Percentiles rank a stretch among this genome's conserved stretches.
Conservation (phyloP, 257 asterid species). For the Ehretia macrophylla region DNA sequence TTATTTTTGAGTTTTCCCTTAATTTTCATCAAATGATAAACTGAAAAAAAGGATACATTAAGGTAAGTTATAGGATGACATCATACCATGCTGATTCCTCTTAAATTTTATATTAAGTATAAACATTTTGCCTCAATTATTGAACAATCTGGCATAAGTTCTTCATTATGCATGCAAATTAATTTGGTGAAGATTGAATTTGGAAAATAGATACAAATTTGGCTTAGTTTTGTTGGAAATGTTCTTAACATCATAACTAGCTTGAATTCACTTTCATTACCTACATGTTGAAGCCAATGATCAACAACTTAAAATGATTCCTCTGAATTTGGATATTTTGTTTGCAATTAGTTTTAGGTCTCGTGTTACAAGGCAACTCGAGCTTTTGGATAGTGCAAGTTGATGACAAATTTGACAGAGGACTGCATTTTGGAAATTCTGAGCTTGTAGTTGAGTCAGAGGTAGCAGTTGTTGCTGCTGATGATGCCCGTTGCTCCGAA, state of each 20-base stretch:
- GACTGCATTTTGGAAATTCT: slow-evolving; percentile 14
- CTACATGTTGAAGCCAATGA: no score
- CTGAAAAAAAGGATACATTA: no score
- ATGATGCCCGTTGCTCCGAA: slow-evolving; percentile 82
- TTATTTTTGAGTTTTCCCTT: no score
- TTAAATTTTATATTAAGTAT: no score
- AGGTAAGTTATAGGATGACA: no score
- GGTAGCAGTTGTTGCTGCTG: slow-evolving; percentile 77
- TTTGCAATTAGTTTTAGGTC: not conserved
- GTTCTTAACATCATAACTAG: not conserved
- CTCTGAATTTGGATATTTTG: not conserved
- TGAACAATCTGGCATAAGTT: no score
- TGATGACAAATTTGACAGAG: slow-evolving; percentile 12
- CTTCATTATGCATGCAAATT: not conserved
- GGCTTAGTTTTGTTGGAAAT: not conserved
- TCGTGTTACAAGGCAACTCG: slow-evolving; percentile 6
- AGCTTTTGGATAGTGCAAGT: slow-evolving; percentile 5
- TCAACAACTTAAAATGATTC: no score
- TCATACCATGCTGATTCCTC: no score
- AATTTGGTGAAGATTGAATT: not conserved
- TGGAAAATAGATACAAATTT: no score
- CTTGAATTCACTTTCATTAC: not conserved
- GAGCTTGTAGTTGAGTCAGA: slow-evolving; percentile 45
- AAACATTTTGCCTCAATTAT: no score
- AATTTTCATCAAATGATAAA: no score